A percentile compares a stretch with the other conserved stretches of the same genome.
phyloP scores from a whole-genome alignment of 805 yeast species.

The Metschnikowia borealis region DNA sequence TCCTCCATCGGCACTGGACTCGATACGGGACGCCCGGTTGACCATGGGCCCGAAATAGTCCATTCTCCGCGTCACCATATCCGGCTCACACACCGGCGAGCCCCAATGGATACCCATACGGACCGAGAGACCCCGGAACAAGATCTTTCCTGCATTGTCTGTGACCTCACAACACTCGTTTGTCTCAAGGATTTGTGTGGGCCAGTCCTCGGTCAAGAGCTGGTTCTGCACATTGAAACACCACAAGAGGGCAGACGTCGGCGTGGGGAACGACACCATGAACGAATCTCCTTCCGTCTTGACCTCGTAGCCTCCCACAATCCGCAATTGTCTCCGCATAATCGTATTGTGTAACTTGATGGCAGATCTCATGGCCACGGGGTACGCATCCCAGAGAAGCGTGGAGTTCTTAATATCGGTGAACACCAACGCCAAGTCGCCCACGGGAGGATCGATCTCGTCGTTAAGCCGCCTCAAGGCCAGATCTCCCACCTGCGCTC shows the following conservation, averaged over 20 bases:
- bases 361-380: constrained; percentile 94
- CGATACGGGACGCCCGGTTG: constrained; percentile 87
- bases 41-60: constrained; percentile 99
- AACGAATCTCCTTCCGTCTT: constrained; percentile 99
- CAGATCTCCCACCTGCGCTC: constrained; percentile 57
- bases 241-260: constrained; percentile 88
- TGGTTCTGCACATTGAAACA: constrained; percentile 90
- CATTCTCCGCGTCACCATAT: constrained; percentile 94
- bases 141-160: constrained; percentile 54
- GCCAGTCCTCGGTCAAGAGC: constrained; percentile 85
- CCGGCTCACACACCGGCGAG: constrained; percentile 90
- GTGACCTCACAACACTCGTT: constrained; percentile 79
- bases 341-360: constrained; percentile 89
- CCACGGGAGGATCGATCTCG: constrained; percentile 92
- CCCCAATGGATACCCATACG: constrained; percentile 99
- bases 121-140: constrained; percentile 87
- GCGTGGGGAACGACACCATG: constrained; percentile 94
- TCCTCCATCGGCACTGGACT: constrained; percentile 98
- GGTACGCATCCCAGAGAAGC: constrained; percentile 85
- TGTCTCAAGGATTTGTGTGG: constrained; percentile 79
- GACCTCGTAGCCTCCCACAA: constrained; percentile 96
- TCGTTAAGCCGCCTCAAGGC: constrained; percentile 77
- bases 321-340: constrained; percentile 89
- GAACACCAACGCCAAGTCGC: constrained; percentile 91
- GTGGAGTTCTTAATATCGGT: constrained; percentile 97